Conservation (phyloP, 2,329 filamentous ascomycete genomes). For the Amauroascus niger region DNA sequence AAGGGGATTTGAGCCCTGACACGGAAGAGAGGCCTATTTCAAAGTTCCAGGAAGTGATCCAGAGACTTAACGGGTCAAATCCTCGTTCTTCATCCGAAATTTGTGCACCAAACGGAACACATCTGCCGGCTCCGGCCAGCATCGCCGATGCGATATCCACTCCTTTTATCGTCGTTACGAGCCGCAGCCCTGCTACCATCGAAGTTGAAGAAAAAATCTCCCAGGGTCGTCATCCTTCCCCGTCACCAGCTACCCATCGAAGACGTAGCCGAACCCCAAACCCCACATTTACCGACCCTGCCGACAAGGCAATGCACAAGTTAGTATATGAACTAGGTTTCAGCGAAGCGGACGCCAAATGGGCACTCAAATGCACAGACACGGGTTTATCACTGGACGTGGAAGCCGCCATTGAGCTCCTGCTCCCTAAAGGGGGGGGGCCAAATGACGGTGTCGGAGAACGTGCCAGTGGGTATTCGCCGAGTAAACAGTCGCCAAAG, state of each 20-base stretch:
- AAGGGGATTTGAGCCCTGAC: constrained; percentile 6
- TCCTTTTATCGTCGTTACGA: constrained; percentile 5
- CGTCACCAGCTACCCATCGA: constrained; percentile 18
- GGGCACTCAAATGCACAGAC: constrained; percentile 51
- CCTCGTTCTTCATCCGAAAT: not conserved
- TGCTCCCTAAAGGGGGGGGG: constrained; percentile 32
- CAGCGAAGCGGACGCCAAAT: constrained; percentile 44
- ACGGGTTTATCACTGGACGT: constrained; percentile 50
- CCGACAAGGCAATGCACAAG: constrained; percentile 47
- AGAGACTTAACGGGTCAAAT: constrained; percentile 24
- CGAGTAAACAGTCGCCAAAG: not conserved
- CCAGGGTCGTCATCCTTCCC: constrained; percentile 17
- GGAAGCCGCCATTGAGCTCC: constrained; percentile 47
- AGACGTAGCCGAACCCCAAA: constrained; percentile 23
- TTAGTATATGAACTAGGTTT: constrained; percentile 53
- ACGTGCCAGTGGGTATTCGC: constrained; percentile 9
- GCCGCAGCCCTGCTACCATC: constrained; percentile 6
- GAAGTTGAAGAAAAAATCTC: constrained; percentile 18
- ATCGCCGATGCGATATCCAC: constrained; percentile 6
- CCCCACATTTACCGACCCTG: constrained; percentile 41
- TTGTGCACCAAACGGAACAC: not conserved
- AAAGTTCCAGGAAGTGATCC: constrained; percentile 30
- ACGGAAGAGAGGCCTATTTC: constrained; percentile 34
- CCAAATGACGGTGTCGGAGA: constrained; percentile 10
- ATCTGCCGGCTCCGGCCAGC: not conserved